phyloP scores from a whole-genome alignment of 768 basidiomycete species.

The Tremella yokohamensis region DNA sequence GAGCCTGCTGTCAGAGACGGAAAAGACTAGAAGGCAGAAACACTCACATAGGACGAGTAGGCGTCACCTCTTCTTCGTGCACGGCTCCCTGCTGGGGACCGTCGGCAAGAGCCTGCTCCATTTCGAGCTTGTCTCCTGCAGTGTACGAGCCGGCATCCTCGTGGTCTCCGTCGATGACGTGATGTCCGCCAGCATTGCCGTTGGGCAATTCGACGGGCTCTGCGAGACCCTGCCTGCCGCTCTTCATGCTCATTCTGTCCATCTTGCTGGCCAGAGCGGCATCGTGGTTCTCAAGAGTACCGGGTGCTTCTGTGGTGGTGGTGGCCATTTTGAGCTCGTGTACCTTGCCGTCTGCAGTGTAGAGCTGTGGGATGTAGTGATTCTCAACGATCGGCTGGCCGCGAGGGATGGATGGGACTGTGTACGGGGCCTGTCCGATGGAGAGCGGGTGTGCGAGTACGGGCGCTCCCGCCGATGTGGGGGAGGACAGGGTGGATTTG shows the following conservation, averaged over 20 bases:
- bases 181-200: neutral
- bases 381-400: conserved; percentile 6
- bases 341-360: conserved; percentile 12
- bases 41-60: conserved; percentile 3
- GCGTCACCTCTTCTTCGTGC: conserved; percentile 1
- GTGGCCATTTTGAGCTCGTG: conserved; percentile 3
- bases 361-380: conserved; percentile 17
- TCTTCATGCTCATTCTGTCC: conserved; percentile 10
- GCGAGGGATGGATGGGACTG: neutral
- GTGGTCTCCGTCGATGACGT: no score
- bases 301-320: neutral
- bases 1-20: conserved; percentile 9
- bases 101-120: neutral
- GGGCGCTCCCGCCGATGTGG: conserved; percentile 12
- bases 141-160: no score
- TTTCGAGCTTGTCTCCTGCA: neutral
- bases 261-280: conserved; percentile 5
- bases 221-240: conserved; percentile 6
- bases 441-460: conserved; percentile 5
- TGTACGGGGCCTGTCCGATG: neutral
- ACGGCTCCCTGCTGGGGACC: neutral
- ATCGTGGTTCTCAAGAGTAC: conserved; percentile 8
- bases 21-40: neutral
- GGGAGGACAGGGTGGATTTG: conserved; percentile 30
- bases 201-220: conserved; percentile 8